Evolutionary conservation across 139 green algal genomes (phyloP).

Genomic region (Pseudopediastrum boryanum): DNA sequence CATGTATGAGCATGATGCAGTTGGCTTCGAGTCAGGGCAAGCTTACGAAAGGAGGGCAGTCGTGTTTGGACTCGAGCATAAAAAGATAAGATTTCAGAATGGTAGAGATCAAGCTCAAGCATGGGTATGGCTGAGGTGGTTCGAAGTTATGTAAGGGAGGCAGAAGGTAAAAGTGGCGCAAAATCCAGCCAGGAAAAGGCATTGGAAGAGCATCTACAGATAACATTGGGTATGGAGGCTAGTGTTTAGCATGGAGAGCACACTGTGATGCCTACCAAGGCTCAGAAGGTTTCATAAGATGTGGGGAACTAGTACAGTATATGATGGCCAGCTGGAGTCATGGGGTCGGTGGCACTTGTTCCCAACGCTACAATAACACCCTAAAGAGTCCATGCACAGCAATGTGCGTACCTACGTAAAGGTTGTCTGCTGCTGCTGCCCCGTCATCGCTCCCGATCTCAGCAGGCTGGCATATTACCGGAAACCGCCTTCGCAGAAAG

Average conservation of each 20-base stretch:
- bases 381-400: not conserved
- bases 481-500: conserved; percentile 58
- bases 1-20: not conserved
- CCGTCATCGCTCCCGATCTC: conserved; percentile 17
- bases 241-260: not conserved
- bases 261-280: not conserved
- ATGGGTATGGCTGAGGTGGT: too few relatives aligned
- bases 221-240: not conserved
- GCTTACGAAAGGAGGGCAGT: too few relatives aligned
- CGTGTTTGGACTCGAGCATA: too few relatives aligned
- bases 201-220: too few relatives aligned
- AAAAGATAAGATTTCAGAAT: too few relatives aligned
- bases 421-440: conserved; percentile 49
- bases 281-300: too few relatives aligned
- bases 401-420: conserved; percentile 69
- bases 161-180: too few relatives aligned
- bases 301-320: not conserved
- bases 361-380: not conserved
- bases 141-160: too few relatives aligned
- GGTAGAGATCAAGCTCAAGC: too few relatives aligned
- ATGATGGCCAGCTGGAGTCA: not conserved
- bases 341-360: not conserved
- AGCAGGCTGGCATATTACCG: conserved; percentile 41
- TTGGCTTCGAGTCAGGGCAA: not conserved
- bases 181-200: too few relatives aligned